Base-by-base conservation (phyloP, 768 basidiomycete genomes). In the Mycena polygramma region DNA sequence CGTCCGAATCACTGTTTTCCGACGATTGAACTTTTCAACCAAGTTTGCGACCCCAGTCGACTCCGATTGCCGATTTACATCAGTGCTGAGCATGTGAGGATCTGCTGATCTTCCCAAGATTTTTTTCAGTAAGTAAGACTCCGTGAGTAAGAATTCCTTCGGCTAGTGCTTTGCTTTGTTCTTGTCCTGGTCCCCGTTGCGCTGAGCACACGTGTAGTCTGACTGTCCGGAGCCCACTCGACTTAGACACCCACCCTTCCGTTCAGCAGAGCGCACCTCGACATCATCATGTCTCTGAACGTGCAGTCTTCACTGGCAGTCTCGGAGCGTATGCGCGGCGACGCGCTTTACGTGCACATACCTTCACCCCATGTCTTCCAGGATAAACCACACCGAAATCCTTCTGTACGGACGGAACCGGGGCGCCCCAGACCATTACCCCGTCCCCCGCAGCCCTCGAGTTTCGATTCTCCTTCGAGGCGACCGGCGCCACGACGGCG, bases 401-500 rank as follows among this genome's bases (percentile, higher is more conserved):
- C 14, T 20, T 54, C 63, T 10, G 26, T 46, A 13, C 43, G 11
- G 37, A 10, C 53, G 26, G 63, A 55, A 46, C 43, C 43, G 2
- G 15, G 9, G 48, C 45, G 22, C 17, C 36, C 19, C 1, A 45
- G 64, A 49, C 64, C 64, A 57, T 57, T 57, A 11, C 64, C 64
- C 24, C 46, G 19, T 24, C 55, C 64, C 15, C 64, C 53, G 11
- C 41, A 35, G 4, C 26, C 41, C 24, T 9, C 43, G 2, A 20
- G 30, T 51, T 8, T 14, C 26, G 11, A 19, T 8, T 41, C 46
- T 4, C 13, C 22, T 13, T 4, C 43, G 14, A 8, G 36, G 24
- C 64, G 64, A 20, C 48, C 19, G 22, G 7, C 20, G 39, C 65
- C 41, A 3, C 65, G 64, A 51, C 63, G 69, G 26, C 69, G 69